phyloP scores from a whole-genome alignment of 306 rosid species.

The Cajanus cajan region DNA sequence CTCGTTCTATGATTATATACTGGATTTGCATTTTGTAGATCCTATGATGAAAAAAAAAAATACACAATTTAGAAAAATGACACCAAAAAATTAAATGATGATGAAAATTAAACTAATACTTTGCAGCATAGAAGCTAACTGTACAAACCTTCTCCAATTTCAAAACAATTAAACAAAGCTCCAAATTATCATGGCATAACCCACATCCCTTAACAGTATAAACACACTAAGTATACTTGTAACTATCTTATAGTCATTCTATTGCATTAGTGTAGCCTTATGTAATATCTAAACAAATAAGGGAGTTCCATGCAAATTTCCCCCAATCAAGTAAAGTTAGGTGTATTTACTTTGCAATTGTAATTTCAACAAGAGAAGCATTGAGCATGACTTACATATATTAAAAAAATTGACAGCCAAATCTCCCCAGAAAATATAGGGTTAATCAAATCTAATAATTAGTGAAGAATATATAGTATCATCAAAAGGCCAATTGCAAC shows the following conservation, averaged over 20 bases:
- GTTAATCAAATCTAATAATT: not conserved
- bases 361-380: slow-evolving; percentile 5
- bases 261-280: not conserved
- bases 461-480: not conserved
- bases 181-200: slow-evolving; percentile 11
- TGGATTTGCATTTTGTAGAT: slow-evolving; percentile 58
- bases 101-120: slow-evolving; percentile 14
- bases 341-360: slow-evolving; percentile 3
- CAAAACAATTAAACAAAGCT: slow-evolving; percentile 3
- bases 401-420: not conserved
- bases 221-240: not conserved
- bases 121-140: not conserved
- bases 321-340: not conserved
- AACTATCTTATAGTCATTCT: not conserved
- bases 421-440: not conserved
- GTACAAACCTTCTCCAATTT: slow-evolving; percentile 8
- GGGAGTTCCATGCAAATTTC: not conserved
- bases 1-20: slow-evolving; percentile 68
- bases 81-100: not conserved
- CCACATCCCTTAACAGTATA: slow-evolving; percentile 9
- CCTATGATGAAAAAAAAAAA: slow-evolving; percentile 43
- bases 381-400: not conserved
- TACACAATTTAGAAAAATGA: slow-evolving; percentile 10
- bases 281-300: not conserved
- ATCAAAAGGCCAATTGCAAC: not conserved